Evolutionary conservation across 257 asterid genomes (phyloP), one percentile per base, ranked within the genome.

Genomic region (Echium plantagineum): DNA sequence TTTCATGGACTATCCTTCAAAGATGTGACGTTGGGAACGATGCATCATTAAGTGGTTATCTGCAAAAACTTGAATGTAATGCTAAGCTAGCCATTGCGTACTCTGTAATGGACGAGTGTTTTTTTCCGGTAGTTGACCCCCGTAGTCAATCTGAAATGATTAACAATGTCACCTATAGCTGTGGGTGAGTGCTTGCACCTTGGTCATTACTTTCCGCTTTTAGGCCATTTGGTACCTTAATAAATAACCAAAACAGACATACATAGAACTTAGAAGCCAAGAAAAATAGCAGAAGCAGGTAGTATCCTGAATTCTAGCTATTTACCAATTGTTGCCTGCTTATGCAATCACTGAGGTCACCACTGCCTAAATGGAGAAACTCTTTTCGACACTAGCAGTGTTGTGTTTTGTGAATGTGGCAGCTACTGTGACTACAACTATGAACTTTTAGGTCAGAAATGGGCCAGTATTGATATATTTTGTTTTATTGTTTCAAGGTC

Each of bases 1-100:
- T 78, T 75, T 84, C 86, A 49, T 89, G 91, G 72, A 77, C 90
- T 47, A 54, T 86, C 75, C 94, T 86, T 74, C 94, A 70, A 55
- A 78, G 74, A 66, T 77, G 74, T 60, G 85, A 63, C 70, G 74
- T 79, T 71, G 70, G 62, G 64, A 59, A 64, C 51, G 82, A 83
- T 68, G 63, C 62, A 55, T 62, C 75, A 59, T 60, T 57, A 52
- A 60, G 67, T 64, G 75, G 51, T 54, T 76, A 78, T 72, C 72
- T 66, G 66, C 63, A 59, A 21, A 70, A 56, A 64, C 59, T 79
- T 31, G 88, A 77, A 73, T 73, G 78, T 72, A 78, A 81, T 73
- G 75, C 85, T 64, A 81, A 78, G 76, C 66, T 84, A 57, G 93
- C 88, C 67, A 78, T 81, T 72, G 86, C 85, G 26, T 81, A 69